Base-by-base conservation (phyloP, 257 asterid species). In the Echium plantagineum region DNA sequence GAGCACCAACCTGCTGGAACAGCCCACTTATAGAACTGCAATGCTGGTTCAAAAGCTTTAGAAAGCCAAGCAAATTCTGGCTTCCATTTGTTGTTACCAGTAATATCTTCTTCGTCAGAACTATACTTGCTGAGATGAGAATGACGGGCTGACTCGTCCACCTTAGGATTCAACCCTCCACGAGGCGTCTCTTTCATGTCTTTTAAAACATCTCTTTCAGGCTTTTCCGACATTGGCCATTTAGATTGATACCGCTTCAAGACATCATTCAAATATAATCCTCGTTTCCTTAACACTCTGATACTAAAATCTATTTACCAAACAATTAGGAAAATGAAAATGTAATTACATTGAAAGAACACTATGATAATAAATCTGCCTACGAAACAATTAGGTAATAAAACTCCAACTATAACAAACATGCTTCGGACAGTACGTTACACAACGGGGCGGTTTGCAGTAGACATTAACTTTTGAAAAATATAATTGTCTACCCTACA, bases 11-110 rank as follows among this genome's bases (percentile, higher is more conserved):
- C 99, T 72, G 80, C 31, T 15, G 97, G 85, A 62, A 89, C 53
- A 58, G 87, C 94, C 94, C 91, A 81, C 66, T 82, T 89, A 69
- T 80, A 89, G 51, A 93, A 73, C 63, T 89, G 96, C 66, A 86
- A 70, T 57, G 97, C 99, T 4, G 97, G 90, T 61, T 93, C 99
- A 52, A 93, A 78, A 58, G 94, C 91, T 77, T 78, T 93, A 24
- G 83, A 71, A 21, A 87, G 79, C 97, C 96, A 93, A 71, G 82
- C 83, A 74, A 81, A 77, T 61, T 89, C 96, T 3, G 83, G 85
- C 77, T 77, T 89, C 99, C 95, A 84, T 52, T 71, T 85, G 61
- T 64, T 57, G 58, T 42, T 74, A 56, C 58, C 62, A 60, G 67
- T 38, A 46, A 57, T 64, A 57, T 73, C 85, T 21, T 81, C 80